phyloP scores from a whole-genome alignment of 2,329 filamentous ascomycete genomes.

The Exophiala lecanii-corni region DNA sequence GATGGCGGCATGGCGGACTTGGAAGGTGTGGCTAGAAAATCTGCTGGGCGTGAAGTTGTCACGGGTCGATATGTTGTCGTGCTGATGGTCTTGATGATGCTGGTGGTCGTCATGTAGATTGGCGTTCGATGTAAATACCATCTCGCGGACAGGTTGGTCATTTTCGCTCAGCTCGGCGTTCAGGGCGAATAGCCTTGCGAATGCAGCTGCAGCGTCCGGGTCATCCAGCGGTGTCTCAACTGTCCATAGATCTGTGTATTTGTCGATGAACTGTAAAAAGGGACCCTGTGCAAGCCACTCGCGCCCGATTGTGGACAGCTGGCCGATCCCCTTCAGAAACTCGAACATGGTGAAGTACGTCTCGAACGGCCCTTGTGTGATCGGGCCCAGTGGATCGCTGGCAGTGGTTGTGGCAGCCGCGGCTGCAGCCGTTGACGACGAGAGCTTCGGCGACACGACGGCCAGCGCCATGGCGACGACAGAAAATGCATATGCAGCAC shows the following conservation, averaged over 20 bases:
- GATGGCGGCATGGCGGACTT: background rate
- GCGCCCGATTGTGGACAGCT: background rate
- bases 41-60: no score
- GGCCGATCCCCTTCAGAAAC: constrained; percentile 3
- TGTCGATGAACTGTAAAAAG: constrained; percentile 1
- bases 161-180: constrained; percentile 3
- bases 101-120: background rate
- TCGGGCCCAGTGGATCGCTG: background rate
- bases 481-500: constrained; percentile 10
- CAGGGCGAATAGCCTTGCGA: background rate
- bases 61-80: no score
- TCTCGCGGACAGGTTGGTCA: no score
- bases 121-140: background rate
- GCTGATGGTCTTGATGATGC: no score
- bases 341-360: constrained; percentile 7
- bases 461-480: constrained; percentile 4
- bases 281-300: constrained; percentile 5
- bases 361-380: constrained; percentile 1
- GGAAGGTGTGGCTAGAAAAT: no score
- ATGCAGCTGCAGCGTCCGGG: background rate
- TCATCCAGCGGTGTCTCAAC: background rate
- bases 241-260: constrained; percentile 2
- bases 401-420: background rate
- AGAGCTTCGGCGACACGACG: constrained; percentile 5
- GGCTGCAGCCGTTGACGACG: no score